Evolutionary conservation across 306 rosid genomes (phyloP), one percentile per base, ranked within the genome.

Genomic region (Vigna nakashimae): DNA sequence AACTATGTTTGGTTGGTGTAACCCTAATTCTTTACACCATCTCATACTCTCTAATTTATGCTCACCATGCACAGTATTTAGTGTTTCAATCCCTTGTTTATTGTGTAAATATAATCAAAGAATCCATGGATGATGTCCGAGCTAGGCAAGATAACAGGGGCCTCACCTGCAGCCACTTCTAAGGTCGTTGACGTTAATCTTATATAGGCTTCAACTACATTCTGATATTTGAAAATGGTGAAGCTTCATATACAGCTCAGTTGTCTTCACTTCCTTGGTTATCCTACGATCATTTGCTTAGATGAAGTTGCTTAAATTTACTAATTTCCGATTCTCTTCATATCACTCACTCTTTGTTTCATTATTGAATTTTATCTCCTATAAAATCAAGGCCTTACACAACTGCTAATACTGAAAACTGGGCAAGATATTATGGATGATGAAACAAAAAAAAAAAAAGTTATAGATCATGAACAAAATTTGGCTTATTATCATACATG

Each of bases 91-190:
- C 42, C 70, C 80, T 64, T 80, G 84, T 84, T 79, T 79, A 86
- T 76, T 79, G 18, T 86, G 91, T 90, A 90, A 76, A 88, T 88
- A 90, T 85, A 81, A 82, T 58, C 70, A 77, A 76, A 55, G 28
- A 50, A 63, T 68, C 26, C 83, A 76, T 75, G 65, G 26, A 63
- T 57, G 67, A 79, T 77, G 84, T 71, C 74, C 73, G 66, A 79
- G 67, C 58, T 79, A 87, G 87, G 80, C 56, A 68, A 81, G 0
- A 53, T 74, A 43, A 40, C 79, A 73, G 74, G 68, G 76, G 80
- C 81, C 82, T 82, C 79, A 70, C 12, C 68, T 4, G 7, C 68
- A 32, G 58, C 53, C 48, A 76, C 42, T 83, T 65, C 6, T 34
- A 2, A 80, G 82, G 71, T 82, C 76, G 90, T 84, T 83, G 24